phyloP scores from a whole-genome alignment of 2,329 filamentous ascomycete species.

The Aspergillus tanneri region DNA sequence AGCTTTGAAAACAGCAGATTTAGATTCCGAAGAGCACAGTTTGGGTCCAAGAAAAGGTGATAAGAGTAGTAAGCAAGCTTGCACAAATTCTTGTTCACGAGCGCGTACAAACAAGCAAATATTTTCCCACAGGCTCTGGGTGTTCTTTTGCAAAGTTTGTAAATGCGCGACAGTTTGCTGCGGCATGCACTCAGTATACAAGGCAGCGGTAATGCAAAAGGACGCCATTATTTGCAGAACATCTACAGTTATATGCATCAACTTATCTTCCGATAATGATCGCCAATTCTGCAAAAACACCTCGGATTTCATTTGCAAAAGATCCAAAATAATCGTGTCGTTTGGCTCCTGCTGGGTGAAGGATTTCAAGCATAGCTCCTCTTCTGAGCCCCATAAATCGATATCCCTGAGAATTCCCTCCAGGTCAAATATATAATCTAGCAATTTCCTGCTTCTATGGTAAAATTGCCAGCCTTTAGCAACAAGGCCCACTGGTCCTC shows the following conservation, averaged over 20 bases:
- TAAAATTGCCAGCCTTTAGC: conserved; percentile 44
- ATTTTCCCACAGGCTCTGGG: conserved; percentile 32
- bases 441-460: conserved; percentile 41
- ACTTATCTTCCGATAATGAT: conserved; percentile 41
- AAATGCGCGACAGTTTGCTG: conserved; percentile 32
- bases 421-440: conserved; percentile 52
- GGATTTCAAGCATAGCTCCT: conserved; percentile 21
- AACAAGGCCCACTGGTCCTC: conserved; percentile 31
- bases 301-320: conserved; percentile 48
- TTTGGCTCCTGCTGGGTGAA: conserved; percentile 34
- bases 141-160: conserved; percentile 30
- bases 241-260: conserved; percentile 50
- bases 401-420: conserved; percentile 18
- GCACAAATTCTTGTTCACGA: conserved; percentile 29
- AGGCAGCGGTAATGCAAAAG: conserved; percentile 46
- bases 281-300: conserved; percentile 47
- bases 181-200: conserved; percentile 39
- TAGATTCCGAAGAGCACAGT: conserved; percentile 15
- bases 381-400: conserved; percentile 28
- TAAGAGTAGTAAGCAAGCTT: conserved; percentile 35
- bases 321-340: conserved; percentile 45
- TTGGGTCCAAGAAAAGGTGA: conserved; percentile 33
- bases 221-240: conserved; percentile 52
- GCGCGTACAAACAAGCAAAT: conserved; percentile 35
- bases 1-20: conserved; percentile 22